Evolutionary conservation across 805 yeast genomes (phyloP), one percentile per base, ranked within the genome.

Genomic region (Ogataea corticis): DNA sequence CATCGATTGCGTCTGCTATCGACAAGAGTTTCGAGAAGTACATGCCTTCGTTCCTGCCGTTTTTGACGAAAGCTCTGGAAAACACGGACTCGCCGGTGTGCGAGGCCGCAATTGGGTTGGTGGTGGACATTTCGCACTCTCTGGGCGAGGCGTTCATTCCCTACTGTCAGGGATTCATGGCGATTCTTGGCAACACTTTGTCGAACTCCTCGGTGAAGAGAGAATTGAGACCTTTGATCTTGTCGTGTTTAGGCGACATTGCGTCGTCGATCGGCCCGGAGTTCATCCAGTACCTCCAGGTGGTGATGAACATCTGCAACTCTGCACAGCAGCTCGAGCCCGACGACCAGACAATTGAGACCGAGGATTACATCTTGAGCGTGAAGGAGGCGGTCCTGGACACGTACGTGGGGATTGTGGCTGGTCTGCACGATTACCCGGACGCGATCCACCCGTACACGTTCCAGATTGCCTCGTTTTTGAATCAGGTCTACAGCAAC

Each of bases 161-260:
- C 44, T 92, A 87, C 64, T 81, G 87, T 51, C 82, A 82, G 48
- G 85, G 84, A 3, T 77, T 92, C 61, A 90, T 94, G 96, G 79
- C 79, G 41, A 85, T 85, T 38, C 76, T 94, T 61, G 92, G 96
- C 43, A 75, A 77, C 39, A 80, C 82, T 59, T 74, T 94, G 51
- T 80, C 85, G 47, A 79, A 79, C 57, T 74, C 77, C 33, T 79
- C 77, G 45, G 82, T 88, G 15, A 84, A 84, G 62, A 79, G 87
- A 48, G 96, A 89, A 51, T 75, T 92, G 54, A 83, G 87, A 65
- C 97, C 97, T 14, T 76, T 88, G 17, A 88, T 92, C 23, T 71
- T 94, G 54, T 87, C 97, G 11, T 89, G 96, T 59, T 88, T 94
- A 65, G 99, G 99, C 52, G 99, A 94, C 66, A 80, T 94, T 59